Evolutionary conservation across 306 rosid genomes (phyloP).

Genomic region (Rubus idaeus): DNA sequence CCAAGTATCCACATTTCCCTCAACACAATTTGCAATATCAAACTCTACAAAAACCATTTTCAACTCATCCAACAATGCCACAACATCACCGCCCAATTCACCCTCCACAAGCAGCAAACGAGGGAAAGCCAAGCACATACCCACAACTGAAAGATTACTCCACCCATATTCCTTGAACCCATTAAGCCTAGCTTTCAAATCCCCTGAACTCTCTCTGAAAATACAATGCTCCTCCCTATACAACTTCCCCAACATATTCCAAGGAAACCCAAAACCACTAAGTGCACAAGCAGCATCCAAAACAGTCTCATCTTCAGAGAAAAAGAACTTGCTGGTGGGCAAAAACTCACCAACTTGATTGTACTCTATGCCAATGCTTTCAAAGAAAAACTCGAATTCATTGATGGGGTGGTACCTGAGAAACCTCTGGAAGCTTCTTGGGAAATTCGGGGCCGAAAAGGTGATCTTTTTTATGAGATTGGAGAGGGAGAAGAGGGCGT

Average conservation of each 20-base stretch:
- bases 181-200: slow-evolving; percentile 44
- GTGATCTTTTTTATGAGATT: slow-evolving; percentile 46
- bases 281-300: slow-evolving; percentile 61
- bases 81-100: slow-evolving; percentile 24
- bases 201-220: slow-evolving; percentile 36
- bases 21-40: slow-evolving; percentile 47
- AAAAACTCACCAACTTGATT: slow-evolving; percentile 32
- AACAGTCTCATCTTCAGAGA: slow-evolving; percentile 56
- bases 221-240: slow-evolving; percentile 45
- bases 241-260: slow-evolving; percentile 67
- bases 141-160: slow-evolving; percentile 48
- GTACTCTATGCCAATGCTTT: slow-evolving; percentile 66
- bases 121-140: slow-evolving; percentile 75
- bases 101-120: slow-evolving; percentile 39
- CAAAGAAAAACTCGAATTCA: slow-evolving; percentile 85
- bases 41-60: slow-evolving; percentile 46
- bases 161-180: slow-evolving; percentile 50
- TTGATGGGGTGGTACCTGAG: slow-evolving; percentile 81
- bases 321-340: slow-evolving; percentile 63
- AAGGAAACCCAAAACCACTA: slow-evolving; percentile 70
- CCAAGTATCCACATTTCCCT: slow-evolving; percentile 64
- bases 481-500: slow-evolving; percentile 47
- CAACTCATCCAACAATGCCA: slow-evolving; percentile 48
- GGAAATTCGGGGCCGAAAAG: slow-evolving; percentile 39
- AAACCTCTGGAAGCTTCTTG: slow-evolving; percentile 40